These are phyloP conservation scores for Magnolia officinalis DNA, from an alignment of 164 flowering plant genomes.

Conservation along the genomic window DNA sequence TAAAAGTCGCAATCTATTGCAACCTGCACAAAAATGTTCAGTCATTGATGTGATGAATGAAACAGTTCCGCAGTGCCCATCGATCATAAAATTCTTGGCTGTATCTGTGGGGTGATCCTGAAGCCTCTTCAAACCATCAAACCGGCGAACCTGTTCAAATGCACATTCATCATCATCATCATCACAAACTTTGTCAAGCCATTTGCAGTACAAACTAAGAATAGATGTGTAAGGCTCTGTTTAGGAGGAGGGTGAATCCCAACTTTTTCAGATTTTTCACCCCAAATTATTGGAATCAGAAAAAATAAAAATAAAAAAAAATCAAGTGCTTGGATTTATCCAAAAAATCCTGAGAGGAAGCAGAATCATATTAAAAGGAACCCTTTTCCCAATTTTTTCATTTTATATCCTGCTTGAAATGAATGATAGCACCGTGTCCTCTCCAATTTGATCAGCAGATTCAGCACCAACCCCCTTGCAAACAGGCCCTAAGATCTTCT, in stretches of 20 bases:
- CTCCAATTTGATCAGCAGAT: background rate
- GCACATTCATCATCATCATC: background rate
- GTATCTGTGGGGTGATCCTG: constrained; percentile 85
- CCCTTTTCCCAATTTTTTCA: too few relatives aligned
- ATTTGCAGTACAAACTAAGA: too few relatives aligned
- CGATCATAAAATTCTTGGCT: constrained; percentile 78
- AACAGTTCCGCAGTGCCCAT: constrained; percentile 73
- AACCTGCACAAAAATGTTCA: constrained; percentile 96
- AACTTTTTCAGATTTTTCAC: background rate
- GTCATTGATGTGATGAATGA: constrained; percentile 99
- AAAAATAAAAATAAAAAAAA: too few relatives aligned
- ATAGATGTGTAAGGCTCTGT: background rate
- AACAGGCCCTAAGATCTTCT: background rate
- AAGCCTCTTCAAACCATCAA: constrained; percentile 51
- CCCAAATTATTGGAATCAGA: background rate
- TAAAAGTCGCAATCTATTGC: constrained; percentile 86
- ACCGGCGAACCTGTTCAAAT: constrained; percentile 51
- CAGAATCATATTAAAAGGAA: too few relatives aligned
- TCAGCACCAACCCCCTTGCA: background rate
- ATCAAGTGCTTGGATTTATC: background rate
- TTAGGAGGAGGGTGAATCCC: background rate
- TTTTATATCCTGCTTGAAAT: background rate
- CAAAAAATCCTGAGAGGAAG: too few relatives aligned
- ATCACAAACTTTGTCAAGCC: background rate
- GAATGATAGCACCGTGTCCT: background rate